Evolutionary conservation across 2,329 filamentous ascomycete species (phyloP), one percentile per base, ranked within the genome.

Genomic region (Talaromyces amestolkiae): DNA sequence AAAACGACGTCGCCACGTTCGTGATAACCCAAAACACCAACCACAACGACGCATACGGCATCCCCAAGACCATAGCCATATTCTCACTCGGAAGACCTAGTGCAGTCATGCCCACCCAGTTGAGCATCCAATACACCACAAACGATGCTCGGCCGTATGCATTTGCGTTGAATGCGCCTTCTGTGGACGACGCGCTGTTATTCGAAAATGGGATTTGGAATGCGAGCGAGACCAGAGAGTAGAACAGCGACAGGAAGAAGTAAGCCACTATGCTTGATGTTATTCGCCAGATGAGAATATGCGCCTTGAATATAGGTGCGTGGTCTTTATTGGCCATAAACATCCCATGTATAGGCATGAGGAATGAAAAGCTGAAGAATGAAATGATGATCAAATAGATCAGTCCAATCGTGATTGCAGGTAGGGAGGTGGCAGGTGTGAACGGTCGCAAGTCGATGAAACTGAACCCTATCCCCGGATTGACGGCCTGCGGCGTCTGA

Each of bases 301-400:
- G 84, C 68, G 77, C 79, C 70, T 85, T 84, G 56, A 86, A 83
- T 0, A 89, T 79, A 0, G 86, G 84, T 1, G 85, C 85, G 65
- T 87, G 86, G 17, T 68, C 61, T n/a, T 62, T 61, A 11, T 80
- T 80, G 58, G 83, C 79, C 66, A 88, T 78, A 71, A 87, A 87
- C 71, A 85, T 83, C 69, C 81, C 82, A 72, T 90, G 86, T 15
- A 88, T 84, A 0, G 87, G 87, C 53, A 89, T 78, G 70, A 89
- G 86, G 76, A 89, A 89, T 0, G 83, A 80, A 73, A 87, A 89
- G 33, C 83, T 86, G 78, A 89, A 89, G 77, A 89, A 89, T 0
- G 86, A 85, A 47, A 89, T 80, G 70, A 90, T 89, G 70, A 90
- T 89, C 1, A 89, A 77, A 71, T 89, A 89, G 69, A 90, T 89